phyloP scores from a whole-genome alignment of 306 rosid genomes.

The Coriaria nepalensis region DNA sequence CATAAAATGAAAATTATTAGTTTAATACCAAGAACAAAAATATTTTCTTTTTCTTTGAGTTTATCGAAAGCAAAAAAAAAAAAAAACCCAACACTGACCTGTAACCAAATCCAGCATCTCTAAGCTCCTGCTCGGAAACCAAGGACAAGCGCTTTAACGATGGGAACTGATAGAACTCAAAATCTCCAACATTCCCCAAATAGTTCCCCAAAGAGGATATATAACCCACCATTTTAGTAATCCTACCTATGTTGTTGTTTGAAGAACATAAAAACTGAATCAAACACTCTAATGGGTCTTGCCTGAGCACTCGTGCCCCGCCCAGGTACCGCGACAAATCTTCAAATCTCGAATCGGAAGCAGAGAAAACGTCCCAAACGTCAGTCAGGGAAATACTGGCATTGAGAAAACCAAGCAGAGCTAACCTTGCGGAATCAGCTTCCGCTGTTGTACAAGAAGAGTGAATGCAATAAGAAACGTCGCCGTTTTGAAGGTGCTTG shows the following conservation, averaged over 20 bases:
- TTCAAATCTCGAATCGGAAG: conserved; percentile 50
- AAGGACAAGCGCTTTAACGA: conserved; percentile 39
- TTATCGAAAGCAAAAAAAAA: no score
- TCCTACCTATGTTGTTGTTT: conserved; percentile 67
- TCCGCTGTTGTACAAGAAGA: conserved; percentile 15
- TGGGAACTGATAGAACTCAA: conserved; percentile 59
- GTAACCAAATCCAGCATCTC: conserved; percentile 89
- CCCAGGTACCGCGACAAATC: conserved; percentile 39
- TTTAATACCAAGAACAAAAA: no score
- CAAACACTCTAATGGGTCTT: conserved; percentile 86
- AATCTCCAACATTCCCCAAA: conserved; percentile 53
- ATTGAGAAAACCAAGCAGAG: conserved; percentile 64
- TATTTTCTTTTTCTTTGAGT: no score
- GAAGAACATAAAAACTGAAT: conserved; percentile 87
- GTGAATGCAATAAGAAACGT: conserved; percentile 57
- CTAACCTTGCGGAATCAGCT: conserved; percentile 21
- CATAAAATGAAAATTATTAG: no score
- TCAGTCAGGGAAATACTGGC: conserved; percentile 42
- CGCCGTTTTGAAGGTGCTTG: conserved; percentile 51
- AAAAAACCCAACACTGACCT: conserved; percentile 34
- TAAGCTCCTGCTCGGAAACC: conserved; percentile 56
- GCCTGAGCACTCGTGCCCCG: conserved; percentile 83
- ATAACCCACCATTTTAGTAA: conserved; percentile 81
- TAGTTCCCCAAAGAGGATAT: conserved; percentile 55
- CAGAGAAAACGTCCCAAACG: conserved; percentile 59